phyloP scores from a whole-genome alignment of 2,329 filamentous ascomycete species.

The Diaporthe australafricana region DNA sequence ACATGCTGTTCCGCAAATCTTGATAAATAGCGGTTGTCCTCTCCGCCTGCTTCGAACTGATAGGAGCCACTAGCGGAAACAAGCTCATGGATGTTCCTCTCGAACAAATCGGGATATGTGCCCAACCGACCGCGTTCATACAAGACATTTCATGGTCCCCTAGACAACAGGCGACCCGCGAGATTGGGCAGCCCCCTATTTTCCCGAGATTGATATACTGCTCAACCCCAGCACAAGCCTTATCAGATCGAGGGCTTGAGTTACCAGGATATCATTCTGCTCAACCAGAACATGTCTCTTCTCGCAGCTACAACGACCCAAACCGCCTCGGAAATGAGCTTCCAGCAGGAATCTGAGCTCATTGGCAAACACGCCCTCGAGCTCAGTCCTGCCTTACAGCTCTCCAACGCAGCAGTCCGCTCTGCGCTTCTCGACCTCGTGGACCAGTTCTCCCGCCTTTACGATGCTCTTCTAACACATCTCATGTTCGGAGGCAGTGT shows the following conservation, averaged over 20 bases:
- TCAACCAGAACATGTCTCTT: slow-evolving; percentile 23
- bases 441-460: slow-evolving; percentile 27
- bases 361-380: slow-evolving; percentile 31
- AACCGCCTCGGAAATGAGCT: slow-evolving; percentile 28
- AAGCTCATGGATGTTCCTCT: neutral
- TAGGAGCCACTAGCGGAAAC: neutral
- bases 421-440: slow-evolving; percentile 22
- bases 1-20: neutral
- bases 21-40: slow-evolving; percentile 17
- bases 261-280: slow-evolving; percentile 11
- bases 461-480: slow-evolving; percentile 35
- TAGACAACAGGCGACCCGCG: slow-evolving; percentile 8
- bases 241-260: neutral
- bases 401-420: slow-evolving; percentile 3
- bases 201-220: slow-evolving; percentile 6
- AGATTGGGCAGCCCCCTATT: slow-evolving; percentile 20
- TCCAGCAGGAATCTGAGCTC: slow-evolving; percentile 24
- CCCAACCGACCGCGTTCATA: slow-evolving; percentile 10
- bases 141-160: slow-evolving; percentile 25
- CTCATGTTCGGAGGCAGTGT: slow-evolving; percentile 44
- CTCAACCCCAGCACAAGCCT: neutral
- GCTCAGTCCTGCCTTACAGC: slow-evolving; percentile 15
- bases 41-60: neutral
- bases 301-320: slow-evolving; percentile 22
- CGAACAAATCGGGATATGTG: neutral